Conservation (phyloP, 169 alveolate genomes). For the Plasmodium yoelii region DNA sequence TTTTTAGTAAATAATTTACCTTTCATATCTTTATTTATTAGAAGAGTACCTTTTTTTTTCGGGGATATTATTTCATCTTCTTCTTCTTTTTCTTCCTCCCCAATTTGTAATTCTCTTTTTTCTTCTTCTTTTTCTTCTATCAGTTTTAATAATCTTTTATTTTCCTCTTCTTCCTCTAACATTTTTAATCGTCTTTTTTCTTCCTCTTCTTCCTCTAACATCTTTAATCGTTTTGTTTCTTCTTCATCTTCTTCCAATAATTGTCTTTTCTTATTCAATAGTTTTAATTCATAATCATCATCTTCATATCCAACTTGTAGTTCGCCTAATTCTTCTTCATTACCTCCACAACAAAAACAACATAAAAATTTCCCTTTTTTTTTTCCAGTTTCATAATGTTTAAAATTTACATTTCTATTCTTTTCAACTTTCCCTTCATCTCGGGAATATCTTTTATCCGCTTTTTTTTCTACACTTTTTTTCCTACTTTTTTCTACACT, state of each 20-base stretch:
- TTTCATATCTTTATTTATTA: conserved; percentile 24
- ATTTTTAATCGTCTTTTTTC: not conserved
- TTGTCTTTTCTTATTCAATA: conserved; percentile 3
- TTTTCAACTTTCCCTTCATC: not conserved
- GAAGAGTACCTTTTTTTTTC: conserved; percentile 5
- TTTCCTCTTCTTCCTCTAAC: conserved; percentile 17
- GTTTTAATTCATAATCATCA: conserved; percentile 16
- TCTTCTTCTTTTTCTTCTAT: conserved; percentile 8
- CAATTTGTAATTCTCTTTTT: not conserved
- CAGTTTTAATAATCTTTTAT: not conserved
- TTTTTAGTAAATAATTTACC: conserved; percentile 24
- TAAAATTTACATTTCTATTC: not conserved
- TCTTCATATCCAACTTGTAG: conserved; percentile 16
- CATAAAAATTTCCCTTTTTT: conserved; percentile 5
- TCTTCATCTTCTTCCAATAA: conserved; percentile 13
- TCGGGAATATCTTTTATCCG: not conserved
- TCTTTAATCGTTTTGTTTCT: conserved; percentile 20
- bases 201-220: conserved; percentile 46
- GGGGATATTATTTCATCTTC: not conserved
- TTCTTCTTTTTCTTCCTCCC: not conserved
- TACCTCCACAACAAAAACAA: conserved; percentile 53
- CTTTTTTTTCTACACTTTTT: not conserved
- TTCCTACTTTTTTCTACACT: not conserved
- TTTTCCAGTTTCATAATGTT: not conserved
- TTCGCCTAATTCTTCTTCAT: conserved; percentile 56